phyloP scores from a whole-genome alignment of 2,329 filamentous ascomycete species.

The Microthyrium microscopicum region DNA sequence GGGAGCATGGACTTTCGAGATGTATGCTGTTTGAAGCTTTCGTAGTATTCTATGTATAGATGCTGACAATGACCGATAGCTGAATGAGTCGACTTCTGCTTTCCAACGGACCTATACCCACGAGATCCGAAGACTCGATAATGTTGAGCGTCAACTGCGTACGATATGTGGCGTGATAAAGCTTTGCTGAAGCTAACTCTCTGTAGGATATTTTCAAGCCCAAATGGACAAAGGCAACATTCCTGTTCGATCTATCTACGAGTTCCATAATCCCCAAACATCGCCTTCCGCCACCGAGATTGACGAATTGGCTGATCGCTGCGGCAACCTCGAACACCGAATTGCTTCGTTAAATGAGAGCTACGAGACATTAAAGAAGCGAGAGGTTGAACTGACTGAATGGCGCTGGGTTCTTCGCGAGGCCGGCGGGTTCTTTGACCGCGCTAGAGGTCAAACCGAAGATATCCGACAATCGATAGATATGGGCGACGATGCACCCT shows the following conservation, averaged over 20 bases:
- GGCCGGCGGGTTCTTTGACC: slow-evolving; percentile 92
- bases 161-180: slow-evolving; percentile 27
- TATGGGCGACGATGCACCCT: slow-evolving; percentile 72
- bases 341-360: slow-evolving; percentile 88
- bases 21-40: slow-evolving; percentile 38
- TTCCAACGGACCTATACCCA: slow-evolving; percentile 97
- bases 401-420: slow-evolving; percentile 97
- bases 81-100: slow-evolving; percentile 82
- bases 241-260: slow-evolving; percentile 72
- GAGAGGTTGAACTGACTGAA: slow-evolving; percentile 90
- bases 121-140: slow-evolving; percentile 91
- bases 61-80: slow-evolving; percentile 32
- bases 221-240: slow-evolving; percentile 94
- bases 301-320: slow-evolving; percentile 83
- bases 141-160: slow-evolving; percentile 95
- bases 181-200: slow-evolving; percentile 11
- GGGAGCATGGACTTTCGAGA: slow-evolving; percentile 95
- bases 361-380: slow-evolving; percentile 96
- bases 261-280: slow-evolving; percentile 74
- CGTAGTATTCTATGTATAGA: neutral
- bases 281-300: slow-evolving; percentile 88
- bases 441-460: slow-evolving; percentile 88
- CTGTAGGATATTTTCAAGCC: slow-evolving; percentile 69
- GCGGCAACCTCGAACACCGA: slow-evolving; percentile 81
- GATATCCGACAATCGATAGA: slow-evolving; percentile 86